A percentile compares a stretch with the other conserved stretches of the same genome.
Evolutionary conservation across 2,329 filamentous ascomycete genomes (phyloP).

Genomic region (Fusarium pilosicola): DNA sequence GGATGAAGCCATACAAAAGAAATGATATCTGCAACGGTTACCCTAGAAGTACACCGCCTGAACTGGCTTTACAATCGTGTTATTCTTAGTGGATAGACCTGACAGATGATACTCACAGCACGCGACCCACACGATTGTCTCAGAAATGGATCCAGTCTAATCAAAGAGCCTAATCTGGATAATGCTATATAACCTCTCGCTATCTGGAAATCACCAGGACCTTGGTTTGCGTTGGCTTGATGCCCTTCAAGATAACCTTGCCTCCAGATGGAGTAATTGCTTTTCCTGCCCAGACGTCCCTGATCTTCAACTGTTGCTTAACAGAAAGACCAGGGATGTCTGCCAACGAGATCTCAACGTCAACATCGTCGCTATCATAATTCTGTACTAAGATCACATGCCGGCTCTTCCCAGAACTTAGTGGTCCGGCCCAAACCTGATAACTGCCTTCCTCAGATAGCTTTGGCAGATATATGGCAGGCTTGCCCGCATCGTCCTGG

Average conservation of each 20-base stretch:
- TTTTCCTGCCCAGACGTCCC: neutral
- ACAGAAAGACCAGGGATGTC: neutral
- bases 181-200: neutral
- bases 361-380: neutral
- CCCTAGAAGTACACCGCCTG: no score
- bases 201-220: neutral
- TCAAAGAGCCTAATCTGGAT: accelerated
- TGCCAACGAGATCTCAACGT: neutral
- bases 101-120: no score
- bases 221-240: neutral
- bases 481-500: neutral
- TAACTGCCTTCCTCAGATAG: neutral
- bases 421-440: neutral
- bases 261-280: neutral
- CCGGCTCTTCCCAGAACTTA: neutral
- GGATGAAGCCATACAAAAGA: neutral
- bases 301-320: neutral
- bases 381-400: neutral
- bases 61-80: no score
- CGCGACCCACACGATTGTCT: accelerated
- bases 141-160: accelerated
- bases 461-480: neutral
- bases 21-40: accelerated
- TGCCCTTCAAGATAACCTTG: neutral
- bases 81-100: no score